Percentiles rank a stretch among this genome's conserved stretches.
Evolutionary conservation across 352 stramenopile species (phyloP).

Genomic region (Pythium rhizo-oryzae): DNA sequence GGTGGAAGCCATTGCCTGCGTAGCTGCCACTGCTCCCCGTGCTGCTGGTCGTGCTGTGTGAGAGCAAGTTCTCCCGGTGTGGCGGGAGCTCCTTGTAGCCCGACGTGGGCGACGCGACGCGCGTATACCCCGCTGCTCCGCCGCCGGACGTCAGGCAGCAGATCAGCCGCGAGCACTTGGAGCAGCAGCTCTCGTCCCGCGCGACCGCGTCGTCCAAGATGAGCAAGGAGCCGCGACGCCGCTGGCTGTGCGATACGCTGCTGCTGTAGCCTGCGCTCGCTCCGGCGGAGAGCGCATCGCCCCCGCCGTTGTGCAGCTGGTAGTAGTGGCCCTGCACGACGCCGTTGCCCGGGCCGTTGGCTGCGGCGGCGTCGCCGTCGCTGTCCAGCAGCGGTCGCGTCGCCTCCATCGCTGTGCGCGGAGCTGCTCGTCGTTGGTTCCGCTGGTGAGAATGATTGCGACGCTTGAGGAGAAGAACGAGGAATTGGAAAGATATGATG

Average conservation of each 20-base stretch:
- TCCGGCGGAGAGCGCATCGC: neutral
- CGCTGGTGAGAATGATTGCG: conserved; percentile 20
- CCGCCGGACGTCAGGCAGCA: conserved; percentile 4
- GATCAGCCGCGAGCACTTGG: conserved; percentile 12
- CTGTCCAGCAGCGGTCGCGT: conserved; percentile 49
- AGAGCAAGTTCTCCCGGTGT: conserved; percentile 14
- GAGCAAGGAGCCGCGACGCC: conserved; percentile 9
- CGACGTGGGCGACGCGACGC: conserved; percentile 11
- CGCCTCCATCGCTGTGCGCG: conserved; percentile 41
- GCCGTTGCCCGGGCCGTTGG: conserved; percentile 24
- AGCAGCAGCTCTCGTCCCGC: conserved; percentile 7
- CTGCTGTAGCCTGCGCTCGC: conserved; percentile 8
- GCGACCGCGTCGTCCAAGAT: conserved; percentile 4
- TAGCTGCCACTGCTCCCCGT: conserved; percentile 6
- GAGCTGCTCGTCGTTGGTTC: neutral
- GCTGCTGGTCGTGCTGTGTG: conserved; percentile 21
- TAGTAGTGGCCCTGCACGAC: conserved; percentile 7
- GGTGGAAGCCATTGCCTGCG: neutral
- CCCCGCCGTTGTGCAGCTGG: conserved; percentile 6
- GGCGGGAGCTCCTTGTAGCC: conserved; percentile 21
- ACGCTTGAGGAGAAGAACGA: neutral
- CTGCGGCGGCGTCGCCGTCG: conserved; percentile 34
- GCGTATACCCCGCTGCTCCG: conserved; percentile 2
- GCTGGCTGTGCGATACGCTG: neutral
- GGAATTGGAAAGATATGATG: conserved; percentile 2